Base-by-base conservation (phyloP, 106 monocot genomes). In the Allium fistulosum region DNA sequence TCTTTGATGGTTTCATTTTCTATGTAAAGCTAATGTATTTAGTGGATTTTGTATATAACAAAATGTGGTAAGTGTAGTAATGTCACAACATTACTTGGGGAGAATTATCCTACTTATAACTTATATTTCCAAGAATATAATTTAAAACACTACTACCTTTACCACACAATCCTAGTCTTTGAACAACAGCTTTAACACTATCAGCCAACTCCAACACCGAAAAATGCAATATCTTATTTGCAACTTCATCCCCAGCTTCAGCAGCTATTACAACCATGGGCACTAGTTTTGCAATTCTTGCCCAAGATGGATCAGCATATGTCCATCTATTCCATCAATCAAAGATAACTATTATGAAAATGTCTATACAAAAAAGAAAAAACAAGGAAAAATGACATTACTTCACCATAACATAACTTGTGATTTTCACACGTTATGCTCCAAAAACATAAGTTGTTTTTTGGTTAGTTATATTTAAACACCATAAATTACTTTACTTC, bases 251-350 rank as follows among this genome's bases (percentile, higher is more conserved):
- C 53, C 93, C 92, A 58, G 79, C 84, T 80, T 92, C 92, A 61
- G 92, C 96, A 66, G 82, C 81, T 62, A 88, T 77, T 62, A 97
- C 82, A 27, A 97, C 92, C 37, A 89, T 68, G 2, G 96, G 96
- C 71, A 92, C 86, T 65, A 99, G 92, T 55, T 82, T 80, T 58
- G 99, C 99, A 71, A 99, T 90, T 53, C 99, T 89, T 68, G 99
- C 99, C 99, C 99, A 99, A 69, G 99, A 90, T 15, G 89, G 65
- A 85, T 99, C 99, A 57, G 89, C 87, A 81, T 99, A 99, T 2
- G 99, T 93, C 99, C 99, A 99, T 70, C 99, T 99, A 70, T 59
- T 66, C 26, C 79, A 76, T 11, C 78, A 17, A 63, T 65, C 9
- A 49, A 66, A 37, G 4, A 37, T 37, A 37, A 37, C 37, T 37